Conservation (phyloP, 208 protist genomes). For the Wallacemonas sp. region DNA sequence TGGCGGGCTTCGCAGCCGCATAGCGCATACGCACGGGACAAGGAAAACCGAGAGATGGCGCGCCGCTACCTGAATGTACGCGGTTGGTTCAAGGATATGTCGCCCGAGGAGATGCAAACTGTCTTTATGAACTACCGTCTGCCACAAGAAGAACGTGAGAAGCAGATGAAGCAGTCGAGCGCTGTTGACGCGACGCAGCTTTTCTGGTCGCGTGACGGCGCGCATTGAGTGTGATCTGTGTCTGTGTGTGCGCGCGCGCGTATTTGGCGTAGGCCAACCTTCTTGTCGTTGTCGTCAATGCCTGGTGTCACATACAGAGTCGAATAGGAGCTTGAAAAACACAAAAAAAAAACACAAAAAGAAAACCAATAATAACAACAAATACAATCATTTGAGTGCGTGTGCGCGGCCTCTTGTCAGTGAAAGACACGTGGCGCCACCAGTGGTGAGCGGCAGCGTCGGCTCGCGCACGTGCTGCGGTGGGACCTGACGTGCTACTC, state of each 20-base stretch:
- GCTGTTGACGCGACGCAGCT: constrained; percentile 23
- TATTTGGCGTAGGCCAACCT: too few species aligned
- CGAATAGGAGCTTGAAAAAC: too few species aligned
- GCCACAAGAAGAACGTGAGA: constrained; percentile 37
- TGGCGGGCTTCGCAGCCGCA: constrained; percentile 71
- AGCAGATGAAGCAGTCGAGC: constrained; percentile 31
- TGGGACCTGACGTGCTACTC: too few species aligned
- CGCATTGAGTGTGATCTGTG: constrained; percentile 4
- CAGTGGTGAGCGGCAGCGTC: too few species aligned
- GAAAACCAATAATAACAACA: neutral
- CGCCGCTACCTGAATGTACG: constrained; percentile 65
- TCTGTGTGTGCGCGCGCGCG: neutral
- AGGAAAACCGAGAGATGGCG: constrained; percentile 58
- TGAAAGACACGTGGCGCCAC: too few species aligned
- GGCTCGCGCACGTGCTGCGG: too few species aligned
- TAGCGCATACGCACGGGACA: constrained; percentile 41
- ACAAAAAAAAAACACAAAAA: neutral
- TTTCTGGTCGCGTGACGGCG: constrained; percentile 56
- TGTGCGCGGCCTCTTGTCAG: too few species aligned
- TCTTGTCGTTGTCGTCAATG: too few species aligned
- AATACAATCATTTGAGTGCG: too few species aligned
- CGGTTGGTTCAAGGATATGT: constrained; percentile 87
- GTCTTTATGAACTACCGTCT: constrained; percentile 78
- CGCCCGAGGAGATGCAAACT: constrained; percentile 65
- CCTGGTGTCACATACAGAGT: too few species aligned